These are phyloP conservation scores for Populus hybrid DNA, from an alignment of 441 rosid species.

Conservation along the genomic window DNA sequence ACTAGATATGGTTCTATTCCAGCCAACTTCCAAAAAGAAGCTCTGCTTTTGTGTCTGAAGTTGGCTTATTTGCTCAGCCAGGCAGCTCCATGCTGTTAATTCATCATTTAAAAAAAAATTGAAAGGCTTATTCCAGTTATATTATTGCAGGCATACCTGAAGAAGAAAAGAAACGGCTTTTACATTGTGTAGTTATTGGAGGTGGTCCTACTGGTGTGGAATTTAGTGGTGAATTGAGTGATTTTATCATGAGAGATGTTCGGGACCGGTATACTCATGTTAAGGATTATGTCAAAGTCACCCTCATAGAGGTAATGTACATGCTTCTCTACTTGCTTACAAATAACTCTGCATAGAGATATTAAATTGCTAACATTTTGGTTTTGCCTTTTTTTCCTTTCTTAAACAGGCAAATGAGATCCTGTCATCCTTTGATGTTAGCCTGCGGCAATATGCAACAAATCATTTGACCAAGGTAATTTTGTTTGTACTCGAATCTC, in stretches of 20 bases:
- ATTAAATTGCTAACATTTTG: not conserved
- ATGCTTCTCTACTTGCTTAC: not conserved
- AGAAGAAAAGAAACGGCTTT: constrained; percentile 70
- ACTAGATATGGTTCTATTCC: no score
- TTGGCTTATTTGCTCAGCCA: no score
- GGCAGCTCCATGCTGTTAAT: no score
- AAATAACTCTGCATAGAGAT: not conserved
- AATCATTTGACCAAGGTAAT: constrained; percentile 76
- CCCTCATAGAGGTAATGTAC: constrained; percentile 76
- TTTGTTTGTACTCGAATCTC: not conserved
- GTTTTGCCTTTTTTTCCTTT: not conserved
- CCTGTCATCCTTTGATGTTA: constrained; percentile 76
- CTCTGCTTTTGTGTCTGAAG: not conserved
- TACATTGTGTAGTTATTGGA: constrained; percentile 87
- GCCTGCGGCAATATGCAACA: constrained; percentile 75
- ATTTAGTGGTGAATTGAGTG: constrained; percentile 93
- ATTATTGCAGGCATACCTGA: constrained; percentile 55
- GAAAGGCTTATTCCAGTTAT: not conserved
- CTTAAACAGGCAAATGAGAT: constrained; percentile 75
- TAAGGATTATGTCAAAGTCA: constrained; percentile 68
- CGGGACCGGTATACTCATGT: constrained; percentile 60
- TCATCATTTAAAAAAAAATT: not conserved
- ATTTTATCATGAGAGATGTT: constrained; percentile 91
- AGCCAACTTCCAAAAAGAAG: no score
- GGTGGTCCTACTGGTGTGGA: constrained; percentile 99